Base-by-base conservation (phyloP, 2,329 filamentous ascomycete species). In the Arthrobotrys sinensis region DNA sequence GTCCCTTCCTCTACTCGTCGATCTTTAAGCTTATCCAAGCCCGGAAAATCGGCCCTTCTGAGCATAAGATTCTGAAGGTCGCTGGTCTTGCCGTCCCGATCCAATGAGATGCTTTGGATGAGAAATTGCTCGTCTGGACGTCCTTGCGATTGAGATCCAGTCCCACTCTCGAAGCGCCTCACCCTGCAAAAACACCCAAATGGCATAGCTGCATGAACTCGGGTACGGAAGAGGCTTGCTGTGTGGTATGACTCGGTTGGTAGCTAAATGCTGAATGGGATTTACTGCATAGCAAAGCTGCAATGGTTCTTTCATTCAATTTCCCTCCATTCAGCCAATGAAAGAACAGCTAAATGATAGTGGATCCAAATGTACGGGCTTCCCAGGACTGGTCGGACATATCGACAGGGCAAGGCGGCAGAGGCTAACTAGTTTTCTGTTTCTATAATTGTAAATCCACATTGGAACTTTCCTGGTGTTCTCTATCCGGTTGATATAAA, bases 221-320 rank as follows among this genome's bases (percentile, higher is more conserved):
- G 52, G 75, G 67, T 72, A 66, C 75, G 75, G 75, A 66, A 78
- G 75, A 71, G 75, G 75, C 75, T 72, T 78, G 64, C 50, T 71
- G 73, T 66, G 66, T 43, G 53, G 65, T 57, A 36, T 71, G 68
- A 64, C 68, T 68, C 60, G 75, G 34, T 67, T 70, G 67, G 62
- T 68, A 77, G 34, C 67, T 52, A 72, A 38, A 64, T 62, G 46
- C 16, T 43, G 34, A 52, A 48, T 43, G 24, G 43, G 24, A 55
- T 48, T 57, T 48, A 48, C 50, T 60, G 28, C 52, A 38, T 14
- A 53, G 14, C 46, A 40, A 63, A 38, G 53, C 38, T 43, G 52
- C 40, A 62, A 50, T 43, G 24, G 24, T 28, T 48, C n/a, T 43
- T 24, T 70, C 32, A 32, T 38, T 68, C 43, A 75, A 67, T 75